Evolutionary conservation across 1,284 basidiomycete genomes (phyloP), one percentile per base, ranked within the genome.

Genomic region (Leccinum subfulvum): DNA sequence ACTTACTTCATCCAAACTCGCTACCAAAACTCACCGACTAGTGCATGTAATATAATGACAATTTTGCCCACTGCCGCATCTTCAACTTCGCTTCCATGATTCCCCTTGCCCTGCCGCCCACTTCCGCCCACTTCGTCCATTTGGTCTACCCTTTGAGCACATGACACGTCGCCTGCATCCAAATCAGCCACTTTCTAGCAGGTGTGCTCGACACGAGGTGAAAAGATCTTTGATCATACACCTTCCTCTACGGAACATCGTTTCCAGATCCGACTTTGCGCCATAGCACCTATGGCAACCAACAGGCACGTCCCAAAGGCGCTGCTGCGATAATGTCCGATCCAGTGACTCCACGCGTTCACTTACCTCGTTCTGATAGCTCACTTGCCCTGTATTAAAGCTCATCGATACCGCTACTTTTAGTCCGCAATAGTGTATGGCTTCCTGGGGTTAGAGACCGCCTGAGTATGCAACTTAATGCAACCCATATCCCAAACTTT

Each of bases 241-340:
- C 11, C 56, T 62, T 61, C 62, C 56, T 63, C 49, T 62, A 53
- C 72, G 66, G 67, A 68, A 69, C 62, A 56, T 58, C 57, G 63
- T 71, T 75, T 59, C 74, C 59, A 64, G 58, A 67, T 63, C 7
- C 49, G 69, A 71, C 49, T 59, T 70, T 71, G 59, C 71, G 60
- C 65, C 68, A 69, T 67, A 59, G 60, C 57, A 59, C 62, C 64
- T 47, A 65, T 69, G 63, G 69, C 52, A 75, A 69, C 71, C 63
- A 67, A 13, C 64, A 71, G 70, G 65, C 70, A 75, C 71, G 62
- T 66, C 56, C 37, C 39, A 63, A 47, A 64, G 63, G 72, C 64
- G 61, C 65, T 73, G 70, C 44, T 47, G 44, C 60, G 67, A 71
- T 73, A 75, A 76, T 76, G 57, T 74, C 72, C 72, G 74, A 71